phyloP scores from a whole-genome alignment of 2,329 filamentous ascomycete genomes.

The Parafenestella ontariensis region DNA sequence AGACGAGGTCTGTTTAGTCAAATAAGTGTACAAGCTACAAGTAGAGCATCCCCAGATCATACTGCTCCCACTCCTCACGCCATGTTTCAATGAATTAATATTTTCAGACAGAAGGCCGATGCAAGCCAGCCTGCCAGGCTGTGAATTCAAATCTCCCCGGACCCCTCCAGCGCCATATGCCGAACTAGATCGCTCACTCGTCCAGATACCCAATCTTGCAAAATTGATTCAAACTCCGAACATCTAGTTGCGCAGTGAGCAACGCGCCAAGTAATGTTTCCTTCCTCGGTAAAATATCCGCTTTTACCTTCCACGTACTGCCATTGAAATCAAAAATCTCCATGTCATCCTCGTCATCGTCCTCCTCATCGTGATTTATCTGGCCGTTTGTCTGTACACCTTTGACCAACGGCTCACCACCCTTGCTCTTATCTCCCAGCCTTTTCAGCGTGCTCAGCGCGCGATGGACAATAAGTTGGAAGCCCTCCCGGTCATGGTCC shows the following conservation, averaged over 20 bases:
- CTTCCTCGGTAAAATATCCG: slow-evolving; percentile 55
- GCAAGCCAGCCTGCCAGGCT: background rate
- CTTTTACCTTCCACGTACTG: slow-evolving; percentile 43
- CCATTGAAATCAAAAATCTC: slow-evolving; percentile 42
- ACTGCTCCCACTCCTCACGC: background rate
- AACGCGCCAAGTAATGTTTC: slow-evolving; percentile 56
- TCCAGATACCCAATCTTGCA: slow-evolving; percentile 48
- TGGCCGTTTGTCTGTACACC: slow-evolving; percentile 35
- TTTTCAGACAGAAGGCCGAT: too few species aligned
- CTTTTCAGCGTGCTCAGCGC: slow-evolving; percentile 56
- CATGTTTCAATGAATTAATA: too few species aligned
- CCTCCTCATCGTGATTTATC: slow-evolving; percentile 23
- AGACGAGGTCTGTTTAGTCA: background rate
- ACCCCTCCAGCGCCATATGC: background rate
- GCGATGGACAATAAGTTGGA: slow-evolving; percentile 53
- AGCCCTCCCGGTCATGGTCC: slow-evolving; percentile 45
- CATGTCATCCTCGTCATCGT: slow-evolving; percentile 42
- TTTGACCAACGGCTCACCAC: slow-evolving; percentile 42
- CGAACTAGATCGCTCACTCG: slow-evolving; percentile 21
- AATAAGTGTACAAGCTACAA: background rate
- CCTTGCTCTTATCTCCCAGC: slow-evolving; percentile 54
- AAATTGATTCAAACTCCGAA: slow-evolving; percentile 52
- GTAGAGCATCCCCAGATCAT: background rate
- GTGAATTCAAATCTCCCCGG: background rate
- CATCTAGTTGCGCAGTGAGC: slow-evolving; percentile 53